phyloP scores from a whole-genome alignment of 306 rosid species.

The Cucurbita argyrosperma region DNA sequence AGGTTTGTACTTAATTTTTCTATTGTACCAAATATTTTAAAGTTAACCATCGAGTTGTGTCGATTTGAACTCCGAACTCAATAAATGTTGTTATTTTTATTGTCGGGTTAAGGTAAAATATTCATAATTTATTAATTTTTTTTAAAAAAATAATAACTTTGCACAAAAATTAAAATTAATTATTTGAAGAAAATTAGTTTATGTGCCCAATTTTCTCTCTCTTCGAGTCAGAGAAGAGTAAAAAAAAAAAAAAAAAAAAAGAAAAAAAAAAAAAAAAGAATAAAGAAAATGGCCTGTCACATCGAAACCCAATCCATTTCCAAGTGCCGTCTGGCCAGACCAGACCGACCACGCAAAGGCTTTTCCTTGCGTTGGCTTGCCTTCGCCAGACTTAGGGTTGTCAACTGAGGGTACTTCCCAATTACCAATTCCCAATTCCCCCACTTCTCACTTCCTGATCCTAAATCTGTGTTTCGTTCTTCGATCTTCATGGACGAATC shows the following conservation, averaged over 20 bases:
- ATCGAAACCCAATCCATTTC: constrained; percentile 27
- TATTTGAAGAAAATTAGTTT: no score
- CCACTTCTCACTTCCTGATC: not conserved
- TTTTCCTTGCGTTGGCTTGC: not conserved
- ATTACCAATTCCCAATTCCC: not conserved
- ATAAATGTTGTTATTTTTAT: no score
- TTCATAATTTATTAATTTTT: no score
- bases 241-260: no score
- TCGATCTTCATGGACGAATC: not conserved
- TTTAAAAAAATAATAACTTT: no score
- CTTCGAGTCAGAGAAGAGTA: no score
- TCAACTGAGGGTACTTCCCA: not conserved
- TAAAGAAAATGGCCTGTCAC: constrained; percentile 23
- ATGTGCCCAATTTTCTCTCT: no score
- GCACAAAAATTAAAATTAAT: no score
- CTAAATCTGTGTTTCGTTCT: not conserved
- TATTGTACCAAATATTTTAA: no score
- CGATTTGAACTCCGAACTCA: no score
- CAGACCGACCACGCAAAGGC: constrained; percentile 15
- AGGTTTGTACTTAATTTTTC: not conserved
- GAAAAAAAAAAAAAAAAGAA: not conserved
- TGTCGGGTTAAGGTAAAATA: no score
- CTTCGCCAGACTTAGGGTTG: constrained; percentile 35
- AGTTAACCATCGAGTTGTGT: no score
- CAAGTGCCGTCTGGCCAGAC: constrained; percentile 26